Conservation (phyloP, 495 filamentous ascomycete genomes). For the Aspergillus cavernicola region DNA sequence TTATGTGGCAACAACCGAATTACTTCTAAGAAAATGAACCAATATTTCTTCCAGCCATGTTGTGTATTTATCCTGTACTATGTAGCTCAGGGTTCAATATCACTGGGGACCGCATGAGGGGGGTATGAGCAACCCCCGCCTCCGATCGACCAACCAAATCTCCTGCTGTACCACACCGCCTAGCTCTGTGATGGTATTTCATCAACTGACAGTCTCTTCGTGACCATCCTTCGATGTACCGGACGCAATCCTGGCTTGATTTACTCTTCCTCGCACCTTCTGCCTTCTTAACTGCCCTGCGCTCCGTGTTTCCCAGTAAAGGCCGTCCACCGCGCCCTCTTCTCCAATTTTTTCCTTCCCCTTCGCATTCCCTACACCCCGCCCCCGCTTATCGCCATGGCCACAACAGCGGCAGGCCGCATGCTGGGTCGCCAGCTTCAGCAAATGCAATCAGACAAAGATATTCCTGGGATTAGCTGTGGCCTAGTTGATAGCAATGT, state of each 20-base stretch:
- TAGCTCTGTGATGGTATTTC: neutral
- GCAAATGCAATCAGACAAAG: constrained; percentile 86
- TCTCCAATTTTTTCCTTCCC: neutral
- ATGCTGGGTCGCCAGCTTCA: constrained; percentile 84
- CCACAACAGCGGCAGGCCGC: constrained; percentile 58
- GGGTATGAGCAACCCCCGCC: constrained; percentile 4
- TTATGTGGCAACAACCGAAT: too few relatives aligned
- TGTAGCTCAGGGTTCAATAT: too few relatives aligned
- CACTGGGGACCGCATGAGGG: too few relatives aligned
- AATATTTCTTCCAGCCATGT: too few relatives aligned
- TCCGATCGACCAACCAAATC: constrained; percentile 1
- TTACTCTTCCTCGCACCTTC: neutral
- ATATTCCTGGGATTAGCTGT: constrained; percentile 90
- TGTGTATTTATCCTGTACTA: too few relatives aligned
- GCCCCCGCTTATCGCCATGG: constrained; percentile 34
- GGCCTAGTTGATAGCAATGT: constrained; percentile 84
- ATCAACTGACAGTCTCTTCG: constrained; percentile 16
- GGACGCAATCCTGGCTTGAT: neutral
- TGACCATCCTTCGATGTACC: constrained; percentile 7
- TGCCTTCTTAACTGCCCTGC: neutral
- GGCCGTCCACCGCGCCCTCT: neutral
- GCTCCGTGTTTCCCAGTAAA: neutral
- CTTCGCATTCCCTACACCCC: neutral
- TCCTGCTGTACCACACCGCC: constrained; percentile 10
- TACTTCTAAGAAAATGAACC: too few relatives aligned